These are phyloP conservation scores for Coemansia sp. DNA, from an alignment of 192 early-diverging fungal species.

Conservation along the genomic window DNA sequence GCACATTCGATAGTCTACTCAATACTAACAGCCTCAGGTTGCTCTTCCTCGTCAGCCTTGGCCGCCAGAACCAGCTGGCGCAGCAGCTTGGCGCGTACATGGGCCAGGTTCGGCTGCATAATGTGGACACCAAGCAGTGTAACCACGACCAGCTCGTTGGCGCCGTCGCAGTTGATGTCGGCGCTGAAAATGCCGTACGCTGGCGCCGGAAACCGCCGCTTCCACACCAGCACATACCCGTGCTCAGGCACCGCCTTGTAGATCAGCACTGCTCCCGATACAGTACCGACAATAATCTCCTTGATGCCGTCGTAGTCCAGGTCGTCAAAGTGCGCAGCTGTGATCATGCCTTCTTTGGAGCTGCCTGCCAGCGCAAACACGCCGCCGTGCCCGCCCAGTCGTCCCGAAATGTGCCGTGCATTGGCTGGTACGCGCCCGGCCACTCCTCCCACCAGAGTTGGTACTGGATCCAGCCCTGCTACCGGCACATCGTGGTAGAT, in stretches of 20 bases:
- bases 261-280: constrained; percentile 46
- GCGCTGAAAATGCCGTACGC: constrained; percentile 46
- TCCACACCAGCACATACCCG: constrained; percentile 52
- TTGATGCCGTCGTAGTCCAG: constrained; percentile 37
- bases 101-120: constrained; percentile 49
- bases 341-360: constrained; percentile 40
- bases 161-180: constrained; percentile 54
- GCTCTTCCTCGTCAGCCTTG: neutral
- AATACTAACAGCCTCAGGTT: too few relatives aligned
- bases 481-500: constrained; percentile 51
- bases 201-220: constrained; percentile 45
- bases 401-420: constrained; percentile 34
- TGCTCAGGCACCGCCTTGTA: constrained; percentile 40
- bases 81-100: constrained; percentile 38
- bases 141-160: constrained; percentile 53
- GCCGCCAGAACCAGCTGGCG: constrained; percentile 21
- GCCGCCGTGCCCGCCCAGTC: constrained; percentile 42
- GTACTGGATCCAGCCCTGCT: constrained; percentile 51
- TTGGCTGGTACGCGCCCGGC: constrained; percentile 28
- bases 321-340: constrained; percentile 51
- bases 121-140: constrained; percentile 54
- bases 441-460: constrained; percentile 44
- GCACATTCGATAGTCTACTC: too few relatives aligned
- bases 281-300: constrained; percentile 50
- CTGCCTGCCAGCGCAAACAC: constrained; percentile 47